These are phyloP conservation scores for Sordariomycetes sp. DNA, from an alignment of 2,329 filamentous ascomycete genomes.

Conservation along the genomic window DNA sequence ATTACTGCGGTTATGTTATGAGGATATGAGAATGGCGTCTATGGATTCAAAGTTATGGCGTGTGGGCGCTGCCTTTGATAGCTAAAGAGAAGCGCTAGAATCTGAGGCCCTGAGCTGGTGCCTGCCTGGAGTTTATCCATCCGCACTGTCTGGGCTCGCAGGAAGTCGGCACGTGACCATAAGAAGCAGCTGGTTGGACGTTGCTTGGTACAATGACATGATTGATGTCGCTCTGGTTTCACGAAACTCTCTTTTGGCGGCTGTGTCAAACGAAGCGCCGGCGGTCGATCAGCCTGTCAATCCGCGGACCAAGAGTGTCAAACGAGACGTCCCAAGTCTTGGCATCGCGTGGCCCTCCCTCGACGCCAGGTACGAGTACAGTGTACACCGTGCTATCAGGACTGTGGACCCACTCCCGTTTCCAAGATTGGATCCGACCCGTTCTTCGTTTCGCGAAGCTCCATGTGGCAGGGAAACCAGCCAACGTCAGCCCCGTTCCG, in stretches of 20 bases:
- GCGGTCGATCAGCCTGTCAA: background rate
- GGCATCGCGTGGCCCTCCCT: background rate
- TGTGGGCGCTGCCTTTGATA: background rate
- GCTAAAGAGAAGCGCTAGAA: background rate
- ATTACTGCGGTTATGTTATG: background rate
- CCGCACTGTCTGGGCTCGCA: background rate
- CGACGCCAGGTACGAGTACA: background rate
- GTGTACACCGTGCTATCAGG: background rate
- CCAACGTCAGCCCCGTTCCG: background rate
- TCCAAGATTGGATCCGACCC: background rate
- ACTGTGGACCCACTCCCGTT: background rate
- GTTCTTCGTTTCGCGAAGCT: background rate
- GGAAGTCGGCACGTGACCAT: background rate
- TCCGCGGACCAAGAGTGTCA: background rate
- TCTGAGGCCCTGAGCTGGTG: background rate
- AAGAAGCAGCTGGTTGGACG: background rate
- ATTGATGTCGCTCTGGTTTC: background rate
- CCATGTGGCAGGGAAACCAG: background rate
- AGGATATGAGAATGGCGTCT: background rate
- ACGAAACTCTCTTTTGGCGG: background rate
- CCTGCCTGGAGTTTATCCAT: background rate
- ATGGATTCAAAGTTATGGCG: background rate
- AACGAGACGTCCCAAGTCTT: background rate
- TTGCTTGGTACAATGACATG: too few relatives aligned
- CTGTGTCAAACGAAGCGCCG: background rate